Evolutionary conservation across 2,329 filamentous ascomycete species (phyloP).

Genomic region (Aotearoamyces nothofagi): DNA sequence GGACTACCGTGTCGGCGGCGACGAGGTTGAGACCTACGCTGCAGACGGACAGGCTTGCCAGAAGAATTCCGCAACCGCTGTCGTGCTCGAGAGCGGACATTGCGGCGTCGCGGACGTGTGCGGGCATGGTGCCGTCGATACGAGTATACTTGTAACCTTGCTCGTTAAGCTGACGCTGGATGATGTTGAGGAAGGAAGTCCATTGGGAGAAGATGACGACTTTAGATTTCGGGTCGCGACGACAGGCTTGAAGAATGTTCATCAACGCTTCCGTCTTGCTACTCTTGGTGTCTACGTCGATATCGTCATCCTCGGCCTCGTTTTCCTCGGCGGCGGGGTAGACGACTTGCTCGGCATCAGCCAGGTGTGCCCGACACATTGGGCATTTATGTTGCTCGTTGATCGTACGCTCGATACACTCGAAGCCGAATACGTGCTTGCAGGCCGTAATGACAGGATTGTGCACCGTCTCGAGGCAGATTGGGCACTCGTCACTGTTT

Average conservation of each 20-base stretch:
- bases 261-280: slow-evolving; percentile 73
- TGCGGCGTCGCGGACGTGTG: slow-evolving; percentile 53
- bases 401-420: slow-evolving; percentile 62
- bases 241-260: slow-evolving; percentile 56
- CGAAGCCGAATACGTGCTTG: slow-evolving; percentile 63
- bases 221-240: slow-evolving; percentile 48
- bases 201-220: slow-evolving; percentile 65
- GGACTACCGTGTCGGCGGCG: slow-evolving; percentile 70
- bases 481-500: slow-evolving; percentile 65
- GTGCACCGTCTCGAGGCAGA: slow-evolving; percentile 62
- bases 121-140: slow-evolving; percentile 69
- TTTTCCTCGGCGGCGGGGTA: slow-evolving; percentile 43
- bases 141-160: slow-evolving; percentile 49
- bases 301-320: slow-evolving; percentile 28
- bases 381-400: slow-evolving; percentile 68
- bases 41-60: slow-evolving; percentile 70
- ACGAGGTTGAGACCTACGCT: slow-evolving; percentile 78
- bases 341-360: slow-evolving; percentile 45
- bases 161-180: slow-evolving; percentile 51
- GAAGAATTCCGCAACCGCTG: slow-evolving; percentile 54
- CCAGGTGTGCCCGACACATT: slow-evolving; percentile 61
- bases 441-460: slow-evolving; percentile 73
- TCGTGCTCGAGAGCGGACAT: slow-evolving; percentile 54
- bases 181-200: slow-evolving; percentile 58
- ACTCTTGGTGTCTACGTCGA: slow-evolving; percentile 51